These are phyloP conservation scores for Claviceps sorghi DNA, from an alignment of 2,329 filamentous ascomycete species.

Conservation along the genomic window DNA sequence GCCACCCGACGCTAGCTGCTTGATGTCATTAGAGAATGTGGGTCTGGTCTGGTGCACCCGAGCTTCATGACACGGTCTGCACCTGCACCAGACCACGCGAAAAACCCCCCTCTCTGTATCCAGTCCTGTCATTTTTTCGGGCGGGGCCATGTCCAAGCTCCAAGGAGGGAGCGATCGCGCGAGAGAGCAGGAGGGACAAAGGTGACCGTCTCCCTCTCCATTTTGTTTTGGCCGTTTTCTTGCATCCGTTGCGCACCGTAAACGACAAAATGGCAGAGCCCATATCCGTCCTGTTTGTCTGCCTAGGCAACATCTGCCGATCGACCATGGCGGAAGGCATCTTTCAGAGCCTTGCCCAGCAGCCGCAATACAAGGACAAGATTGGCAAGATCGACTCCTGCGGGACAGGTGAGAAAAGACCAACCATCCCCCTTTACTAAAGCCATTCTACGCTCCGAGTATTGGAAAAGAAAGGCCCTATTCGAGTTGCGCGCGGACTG, in stretches of 20 bases:
- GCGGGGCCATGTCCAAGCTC: too few relatives aligned
- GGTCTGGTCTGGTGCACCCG: not conserved
- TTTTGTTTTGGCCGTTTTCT: not conserved
- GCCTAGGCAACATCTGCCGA: constrained; percentile 87
- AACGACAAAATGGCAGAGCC: constrained; percentile 22
- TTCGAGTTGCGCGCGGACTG: not conserved
- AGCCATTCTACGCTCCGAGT: not conserved
- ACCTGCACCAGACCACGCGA: not conserved
- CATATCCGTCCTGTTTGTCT: constrained; percentile 80
- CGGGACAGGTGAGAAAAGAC: constrained; percentile 51
- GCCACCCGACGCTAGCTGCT: not conserved
- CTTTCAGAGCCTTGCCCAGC: constrained; percentile 57
- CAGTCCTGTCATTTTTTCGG: not conserved
- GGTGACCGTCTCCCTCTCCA: too few relatives aligned
- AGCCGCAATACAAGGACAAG: constrained; percentile 41
- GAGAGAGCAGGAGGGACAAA: too few relatives aligned
- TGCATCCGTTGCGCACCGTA: not conserved
- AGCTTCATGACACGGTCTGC: not conserved
- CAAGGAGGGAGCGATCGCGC: too few relatives aligned
- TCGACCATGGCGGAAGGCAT: constrained; percentile 95
- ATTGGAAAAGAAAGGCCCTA: too few relatives aligned
- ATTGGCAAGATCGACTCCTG: constrained; percentile 70
- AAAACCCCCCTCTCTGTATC: not conserved
- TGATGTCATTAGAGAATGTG: not conserved
- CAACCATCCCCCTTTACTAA: too few relatives aligned